phyloP scores from a whole-genome alignment of 257 asterid species.

The Ophiorrhiza pumila region DNA sequence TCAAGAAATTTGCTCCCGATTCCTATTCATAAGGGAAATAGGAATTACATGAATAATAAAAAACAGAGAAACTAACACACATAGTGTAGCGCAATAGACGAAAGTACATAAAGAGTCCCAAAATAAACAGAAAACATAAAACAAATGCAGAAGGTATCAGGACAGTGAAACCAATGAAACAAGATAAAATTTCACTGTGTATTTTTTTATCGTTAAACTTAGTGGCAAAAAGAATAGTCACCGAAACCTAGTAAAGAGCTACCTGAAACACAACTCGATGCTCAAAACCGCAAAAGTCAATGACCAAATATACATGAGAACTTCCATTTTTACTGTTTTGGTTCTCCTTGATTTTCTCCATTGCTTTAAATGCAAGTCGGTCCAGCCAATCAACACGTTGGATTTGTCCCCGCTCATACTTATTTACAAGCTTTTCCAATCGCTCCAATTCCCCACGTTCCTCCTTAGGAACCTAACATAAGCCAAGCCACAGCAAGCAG shows the following conservation, averaged over 20 bases:
- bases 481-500: conserved; percentile 18
- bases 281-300: conserved; percentile 94
- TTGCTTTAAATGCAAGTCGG: conserved; percentile 83
- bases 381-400: conserved; percentile 99
- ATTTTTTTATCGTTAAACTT: neutral
- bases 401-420: conserved; percentile 95
- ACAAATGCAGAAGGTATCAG: neutral
- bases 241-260: conserved; percentile 12
- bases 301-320: conserved; percentile 71
- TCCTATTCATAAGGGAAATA: conserved; percentile 48
- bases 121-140: neutral
- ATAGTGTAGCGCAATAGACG: neutral
- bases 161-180: too few species aligned
- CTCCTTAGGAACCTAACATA: conserved; percentile 79
- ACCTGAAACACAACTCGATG: conserved; percentile 99
- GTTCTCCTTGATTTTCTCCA: conserved; percentile 88
- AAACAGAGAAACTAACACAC: neutral
- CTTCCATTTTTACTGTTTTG: conserved; percentile 77
- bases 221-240: neutral
- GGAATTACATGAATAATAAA: neutral
- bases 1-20: conserved; percentile 90
- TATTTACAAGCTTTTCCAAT: conserved; percentile 87
- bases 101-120: neutral
- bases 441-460: conserved; percentile 98
- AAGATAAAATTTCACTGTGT: neutral